Base-by-base conservation (phyloP, 2,329 filamentous ascomycete species). In the Colletotrichum nymphaeae region DNA sequence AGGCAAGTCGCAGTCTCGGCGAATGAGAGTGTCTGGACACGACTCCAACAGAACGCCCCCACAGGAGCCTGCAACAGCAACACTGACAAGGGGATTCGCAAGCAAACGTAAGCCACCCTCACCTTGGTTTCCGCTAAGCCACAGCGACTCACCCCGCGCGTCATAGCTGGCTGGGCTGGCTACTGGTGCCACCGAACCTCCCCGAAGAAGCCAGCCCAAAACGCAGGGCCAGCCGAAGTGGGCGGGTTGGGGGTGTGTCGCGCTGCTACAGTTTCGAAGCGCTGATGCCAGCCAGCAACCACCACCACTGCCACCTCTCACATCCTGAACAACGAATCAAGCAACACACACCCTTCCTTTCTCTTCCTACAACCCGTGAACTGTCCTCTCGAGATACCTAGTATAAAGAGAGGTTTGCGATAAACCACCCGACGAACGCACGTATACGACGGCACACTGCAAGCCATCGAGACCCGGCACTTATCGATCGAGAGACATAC, bases 131-230 rank as follows among this genome's bases (percentile, higher is more conserved):
- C 60, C 12, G 60, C 60, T 63, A 63, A 63, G 60, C 42, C 70
- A 73, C 70, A 73, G 53, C 60, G 42, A 63, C 26, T n/a, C 32
- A 56, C 59, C 70, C 70, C 66, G 42, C 70, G 67, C 70, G 70
- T 73, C 70, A 73, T 73, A 65, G 37, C 56, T 59, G 32, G 58
- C 26, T 46, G 46, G 32, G 11, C 67, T 53, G 60, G 65, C 37
- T 42, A 42, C 35, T 42, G 35, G 37, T 42, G 37, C 63, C 56
- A 37, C 22, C n/a, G n/a, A 32, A 32, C 5, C 12, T 22, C 12
- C 2, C 37, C 37, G 37, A 42, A 42, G 37, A 42, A 42, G 37
- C 37, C 37, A 7, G 37, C 37, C 37, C 37, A 42, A 42, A 42
- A 42, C 37, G 37, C 37, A 42, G 37, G 37, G 37, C 37, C 37